phyloP scores from a whole-genome alignment of 495 filamentous ascomycete genomes.

The Neurospora tetraspora region DNA sequence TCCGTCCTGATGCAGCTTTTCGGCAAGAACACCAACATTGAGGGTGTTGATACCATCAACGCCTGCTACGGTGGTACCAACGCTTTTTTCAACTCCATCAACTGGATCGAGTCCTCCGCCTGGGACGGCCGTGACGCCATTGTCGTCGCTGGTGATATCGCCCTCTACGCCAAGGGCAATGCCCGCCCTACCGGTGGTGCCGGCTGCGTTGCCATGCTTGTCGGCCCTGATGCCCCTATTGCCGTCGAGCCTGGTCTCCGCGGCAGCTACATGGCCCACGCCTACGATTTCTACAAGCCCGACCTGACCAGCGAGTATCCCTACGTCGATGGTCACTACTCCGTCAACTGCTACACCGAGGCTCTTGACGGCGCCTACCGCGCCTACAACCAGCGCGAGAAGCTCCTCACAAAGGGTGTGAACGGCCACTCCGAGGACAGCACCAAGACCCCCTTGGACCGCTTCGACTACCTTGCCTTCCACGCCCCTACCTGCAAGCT shows the following conservation, averaged over 20 bases:
- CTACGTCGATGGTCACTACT: constrained; percentile 92
- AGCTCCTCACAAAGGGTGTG: constrained; percentile 46
- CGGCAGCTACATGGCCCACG: constrained; percentile 86
- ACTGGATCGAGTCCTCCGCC: constrained; percentile 95
- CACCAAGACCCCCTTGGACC: constrained; percentile 65
- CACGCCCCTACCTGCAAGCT: constrained; percentile 97
- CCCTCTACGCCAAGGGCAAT: constrained; percentile 92
- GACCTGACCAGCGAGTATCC: constrained; percentile 98
- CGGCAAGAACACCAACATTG: constrained; percentile 76
- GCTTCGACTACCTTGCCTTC: constrained; percentile 94
- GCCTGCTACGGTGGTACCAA: constrained; percentile 99
- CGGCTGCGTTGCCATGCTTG: constrained; percentile 86
- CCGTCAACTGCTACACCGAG: constrained; percentile 89
- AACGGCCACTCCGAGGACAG: constrained; percentile 41
- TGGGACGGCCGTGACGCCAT: constrained; percentile 96
- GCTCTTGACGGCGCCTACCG: constrained; percentile 94
- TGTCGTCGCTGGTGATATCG: constrained; percentile 94
- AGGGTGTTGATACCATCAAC: constrained; percentile 94
- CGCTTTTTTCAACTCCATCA: constrained; percentile 91
- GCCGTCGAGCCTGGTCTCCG: constrained; percentile 87
- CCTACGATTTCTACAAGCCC: constrained; percentile 99
- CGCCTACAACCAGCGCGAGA: constrained; percentile 81
- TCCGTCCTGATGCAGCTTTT: constrained; percentile 99
- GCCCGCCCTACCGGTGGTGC: constrained; percentile 94
- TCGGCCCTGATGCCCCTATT: constrained; percentile 87